Evolutionary conservation across 163 green algal species (phyloP), one percentile per base, ranked within the genome.

Genomic region (Volvox carteri): DNA sequence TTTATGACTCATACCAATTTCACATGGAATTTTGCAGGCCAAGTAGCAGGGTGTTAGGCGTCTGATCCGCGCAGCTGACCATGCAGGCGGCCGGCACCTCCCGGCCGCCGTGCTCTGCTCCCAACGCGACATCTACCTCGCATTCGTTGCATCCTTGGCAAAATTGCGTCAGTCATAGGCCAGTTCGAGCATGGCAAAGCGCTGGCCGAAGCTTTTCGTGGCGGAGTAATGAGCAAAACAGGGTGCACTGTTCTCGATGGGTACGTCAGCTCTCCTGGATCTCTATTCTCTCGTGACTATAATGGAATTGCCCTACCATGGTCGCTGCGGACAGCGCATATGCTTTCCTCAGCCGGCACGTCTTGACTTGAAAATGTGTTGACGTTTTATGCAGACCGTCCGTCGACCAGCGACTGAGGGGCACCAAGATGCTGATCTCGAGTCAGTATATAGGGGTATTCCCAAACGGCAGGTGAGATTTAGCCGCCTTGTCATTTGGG

Each of bases 11-110:
- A n/a, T n/a, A n/a, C n/a, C n/a, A n/a, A n/a, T n/a, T n/a, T n/a
- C n/a, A n/a, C n/a, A n/a, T n/a, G n/a, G n/a, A n/a, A n/a, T n/a
- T n/a, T n/a, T n/a, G n/a, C n/a, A n/a, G n/a, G n/a, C n/a, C n/a
- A n/a, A n/a, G n/a, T n/a, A n/a, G n/a, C 30, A 48, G 5, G 65
- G 30, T 4, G 65, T 9, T 78, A 84, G 54, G 74, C 74, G 54
- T 60, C 4, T 14, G 42, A 75, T 14, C 23, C 5, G 25, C 19
- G 7, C 25, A 2, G 39, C 56, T 65, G 44, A 72, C 16, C 25
- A 86, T 86, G 78, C 78, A 86, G 78, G 78, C 78, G 78, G 78
- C 78, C 41, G 60, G 60, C 56, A 62, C 28, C 18, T 52, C 35
- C 56, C 54, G 56, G 54, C 78, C 54, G 35, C 78, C 52, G 25